These are phyloP conservation scores for Eruca vesicaria DNA, from an alignment of 441 rosid genomes.

Conservation along the genomic window DNA sequence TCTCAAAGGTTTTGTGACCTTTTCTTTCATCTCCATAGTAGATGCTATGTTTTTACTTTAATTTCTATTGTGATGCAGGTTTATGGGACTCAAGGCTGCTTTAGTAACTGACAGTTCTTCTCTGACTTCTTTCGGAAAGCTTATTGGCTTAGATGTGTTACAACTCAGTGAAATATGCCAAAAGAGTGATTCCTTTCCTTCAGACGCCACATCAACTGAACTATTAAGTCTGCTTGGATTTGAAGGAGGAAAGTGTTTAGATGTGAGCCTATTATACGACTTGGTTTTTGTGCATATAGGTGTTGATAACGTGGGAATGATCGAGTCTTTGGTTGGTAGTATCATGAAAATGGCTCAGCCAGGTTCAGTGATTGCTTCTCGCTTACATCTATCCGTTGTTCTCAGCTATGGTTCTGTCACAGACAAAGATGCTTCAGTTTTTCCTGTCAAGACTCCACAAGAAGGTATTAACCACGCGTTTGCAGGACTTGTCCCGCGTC, in stretches of 20 bases:
- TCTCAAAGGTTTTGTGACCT: slow-evolving; percentile 58
- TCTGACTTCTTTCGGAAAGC: slow-evolving; percentile 52
- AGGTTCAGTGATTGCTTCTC: slow-evolving; percentile 56
- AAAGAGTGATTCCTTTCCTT: slow-evolving; percentile 30
- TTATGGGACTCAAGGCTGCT: slow-evolving; percentile 85
- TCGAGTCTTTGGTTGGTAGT: slow-evolving; percentile 56
- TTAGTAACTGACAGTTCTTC: slow-evolving; percentile 48
- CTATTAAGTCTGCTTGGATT: slow-evolving; percentile 70
- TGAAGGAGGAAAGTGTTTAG: slow-evolving; percentile 52
- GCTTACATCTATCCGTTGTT: slow-evolving; percentile 71
- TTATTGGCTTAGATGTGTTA: slow-evolving; percentile 55
- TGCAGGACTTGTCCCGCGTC: slow-evolving; percentile 57
- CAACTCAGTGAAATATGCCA: slow-evolving; percentile 38
- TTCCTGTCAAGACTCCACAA: slow-evolving; percentile 42
- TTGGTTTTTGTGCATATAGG: slow-evolving; percentile 66
- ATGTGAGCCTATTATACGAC: slow-evolving; percentile 58
- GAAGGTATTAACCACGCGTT: slow-evolving; percentile 38
- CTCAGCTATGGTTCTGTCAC: slow-evolving; percentile 67
- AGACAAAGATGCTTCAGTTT: slow-evolving; percentile 36
- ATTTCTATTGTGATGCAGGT: slow-evolving; percentile 44
- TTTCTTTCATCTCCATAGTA: neutral
- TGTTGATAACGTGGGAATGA: slow-evolving; percentile 26
- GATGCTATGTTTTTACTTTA: neutral
- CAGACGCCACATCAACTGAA: slow-evolving; percentile 36
- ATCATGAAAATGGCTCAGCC: slow-evolving; percentile 51